These are phyloP conservation scores for Argentina anserina DNA, from an alignment of 306 rosid genomes.

Conservation along the genomic window DNA sequence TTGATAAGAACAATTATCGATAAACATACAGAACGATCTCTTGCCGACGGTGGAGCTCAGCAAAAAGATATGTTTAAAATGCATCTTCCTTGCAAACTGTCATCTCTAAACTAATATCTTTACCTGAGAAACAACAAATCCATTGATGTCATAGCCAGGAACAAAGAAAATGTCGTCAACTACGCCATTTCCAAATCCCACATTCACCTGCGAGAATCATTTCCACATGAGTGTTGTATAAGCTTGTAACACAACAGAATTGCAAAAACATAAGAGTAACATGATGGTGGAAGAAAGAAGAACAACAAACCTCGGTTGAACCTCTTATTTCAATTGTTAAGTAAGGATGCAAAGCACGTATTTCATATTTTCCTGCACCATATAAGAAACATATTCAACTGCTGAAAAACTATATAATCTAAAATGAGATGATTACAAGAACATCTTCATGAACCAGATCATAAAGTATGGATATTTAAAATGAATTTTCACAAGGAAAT, in stretches of 20 bases:
- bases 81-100: neutral
- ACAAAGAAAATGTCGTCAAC: constrained; percentile 71
- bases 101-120: constrained; percentile 22
- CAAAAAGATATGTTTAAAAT: constrained; percentile 6
- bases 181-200: constrained; percentile 75
- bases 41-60: neutral
- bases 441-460: neutral
- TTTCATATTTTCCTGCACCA: constrained; percentile 72
- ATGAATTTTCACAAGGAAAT: neutral
- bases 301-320: constrained; percentile 61
- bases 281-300: constrained; percentile 17
- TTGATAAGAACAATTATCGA: too few species aligned
- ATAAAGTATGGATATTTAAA: neutral
- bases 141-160: constrained; percentile 76
- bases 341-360: constrained; percentile 74
- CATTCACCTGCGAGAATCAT: constrained; percentile 64
- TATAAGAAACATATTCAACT: constrained; percentile 7
- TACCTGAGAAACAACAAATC: constrained; percentile 97
- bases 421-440: neutral
- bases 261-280: constrained; percentile 18
- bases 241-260: constrained; percentile 3
- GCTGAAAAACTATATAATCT: constrained; percentile 7
- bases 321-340: constrained; percentile 76
- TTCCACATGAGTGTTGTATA: constrained; percentile 20
- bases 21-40: neutral